Percentiles rank a stretch among this genome's conserved stretches.
These are phyloP conservation scores for Aspergillus pseudonomiae DNA, from an alignment of 2,329 filamentous ascomycete species.

Conservation along the genomic window DNA sequence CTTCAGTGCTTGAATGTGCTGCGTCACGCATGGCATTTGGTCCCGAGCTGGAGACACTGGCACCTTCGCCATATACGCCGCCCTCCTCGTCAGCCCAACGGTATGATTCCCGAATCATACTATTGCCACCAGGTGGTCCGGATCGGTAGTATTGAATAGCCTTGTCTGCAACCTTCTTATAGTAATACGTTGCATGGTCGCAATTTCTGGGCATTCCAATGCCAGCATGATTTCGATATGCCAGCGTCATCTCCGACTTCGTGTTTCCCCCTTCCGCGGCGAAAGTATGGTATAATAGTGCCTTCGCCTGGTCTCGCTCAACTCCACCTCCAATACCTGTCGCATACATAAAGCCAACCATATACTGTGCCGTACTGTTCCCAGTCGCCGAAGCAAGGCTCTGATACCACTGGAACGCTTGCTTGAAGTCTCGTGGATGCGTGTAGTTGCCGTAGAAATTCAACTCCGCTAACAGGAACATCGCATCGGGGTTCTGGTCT, in stretches of 20 bases:
- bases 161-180: slow-evolving; percentile 92
- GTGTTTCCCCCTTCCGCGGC: slow-evolving; percentile 82
- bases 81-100: slow-evolving; percentile 87
- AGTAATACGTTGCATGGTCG: slow-evolving; percentile 81
- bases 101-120: slow-evolving; percentile 76
- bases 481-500: slow-evolving; percentile 69
- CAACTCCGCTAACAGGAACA: slow-evolving; percentile 88
- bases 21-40: slow-evolving; percentile 75
- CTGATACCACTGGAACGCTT: slow-evolving; percentile 80
- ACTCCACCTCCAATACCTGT: slow-evolving; percentile 85
- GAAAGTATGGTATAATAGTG: slow-evolving; percentile 91
- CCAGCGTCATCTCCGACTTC: slow-evolving; percentile 90
- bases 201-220: slow-evolving; percentile 86
- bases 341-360: slow-evolving; percentile 94
- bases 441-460: slow-evolving; percentile 96
- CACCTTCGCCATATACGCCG: slow-evolving; percentile 92
- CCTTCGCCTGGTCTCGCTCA: slow-evolving; percentile 83
- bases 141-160: slow-evolving; percentile 85
- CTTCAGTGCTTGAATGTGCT: slow-evolving; percentile 77
- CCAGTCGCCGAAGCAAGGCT: slow-evolving; percentile 74
- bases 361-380: slow-evolving; percentile 91
- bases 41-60: slow-evolving; percentile 85
- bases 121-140: slow-evolving; percentile 84
- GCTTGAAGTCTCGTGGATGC: slow-evolving; percentile 77
- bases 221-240: slow-evolving; percentile 80